Conservation (phyloP, 2,329 filamentous ascomycete genomes). For the Akanthomyces dipterigenus region DNA sequence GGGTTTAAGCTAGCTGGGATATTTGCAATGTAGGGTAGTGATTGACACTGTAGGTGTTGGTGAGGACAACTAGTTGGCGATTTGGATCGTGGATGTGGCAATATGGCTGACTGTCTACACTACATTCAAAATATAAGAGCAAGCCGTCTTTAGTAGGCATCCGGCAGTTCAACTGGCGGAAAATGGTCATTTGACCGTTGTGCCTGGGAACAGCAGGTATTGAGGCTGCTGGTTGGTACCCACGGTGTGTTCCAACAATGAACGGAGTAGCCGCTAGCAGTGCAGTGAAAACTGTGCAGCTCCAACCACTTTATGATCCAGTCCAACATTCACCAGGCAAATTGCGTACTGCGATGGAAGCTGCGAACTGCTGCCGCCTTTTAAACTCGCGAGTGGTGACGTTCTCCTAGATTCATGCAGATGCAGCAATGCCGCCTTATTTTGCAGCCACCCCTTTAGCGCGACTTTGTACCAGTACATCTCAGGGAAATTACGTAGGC, state of each 20-base stretch:
- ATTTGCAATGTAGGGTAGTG: background rate
- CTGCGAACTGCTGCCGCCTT: background rate
- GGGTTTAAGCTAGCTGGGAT: background rate
- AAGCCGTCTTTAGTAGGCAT: too few relatives aligned
- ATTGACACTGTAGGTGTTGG: background rate
- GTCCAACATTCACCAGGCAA: background rate
- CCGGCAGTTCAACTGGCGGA: too few relatives aligned
- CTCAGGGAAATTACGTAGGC: slow-evolving; percentile 15
- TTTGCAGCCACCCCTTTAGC: background rate
- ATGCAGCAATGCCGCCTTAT: background rate
- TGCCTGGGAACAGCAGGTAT: too few relatives aligned
- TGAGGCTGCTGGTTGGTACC: too few relatives aligned
- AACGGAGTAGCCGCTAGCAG: too few relatives aligned
- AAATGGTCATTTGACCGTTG: too few relatives aligned
- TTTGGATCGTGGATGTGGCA: too few relatives aligned
- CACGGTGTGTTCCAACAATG: too few relatives aligned
- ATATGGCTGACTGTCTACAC: too few relatives aligned
- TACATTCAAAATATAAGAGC: too few relatives aligned
- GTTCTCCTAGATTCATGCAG: background rate
- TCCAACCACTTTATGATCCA: background rate
- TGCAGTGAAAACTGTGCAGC: too few relatives aligned
- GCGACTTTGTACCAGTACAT: slow-evolving; percentile 18
- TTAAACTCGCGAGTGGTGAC: background rate
- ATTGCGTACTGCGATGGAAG: background rate
- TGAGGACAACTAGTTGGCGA: background rate